Evolutionary conservation across 805 yeast genomes (phyloP).

Genomic region (Starmerella asiatica): DNA sequence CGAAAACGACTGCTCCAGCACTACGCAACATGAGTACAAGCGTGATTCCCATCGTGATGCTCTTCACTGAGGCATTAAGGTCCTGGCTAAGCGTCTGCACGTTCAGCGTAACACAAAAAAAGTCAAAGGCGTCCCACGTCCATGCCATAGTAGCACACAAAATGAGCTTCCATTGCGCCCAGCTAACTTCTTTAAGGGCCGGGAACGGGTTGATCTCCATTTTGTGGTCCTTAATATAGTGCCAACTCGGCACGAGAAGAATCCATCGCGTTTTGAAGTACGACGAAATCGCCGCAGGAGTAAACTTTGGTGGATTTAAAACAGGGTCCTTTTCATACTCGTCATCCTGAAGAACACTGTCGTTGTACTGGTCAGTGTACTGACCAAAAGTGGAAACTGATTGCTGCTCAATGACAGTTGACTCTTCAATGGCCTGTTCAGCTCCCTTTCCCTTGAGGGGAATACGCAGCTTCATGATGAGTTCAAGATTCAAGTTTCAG

Average conservation of each 20-base stretch:
- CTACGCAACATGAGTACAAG: conserved; percentile 59
- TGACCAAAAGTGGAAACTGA: too few relatives aligned
- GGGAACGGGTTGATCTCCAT: conserved; percentile 47
- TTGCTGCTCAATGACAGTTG: too few relatives aligned
- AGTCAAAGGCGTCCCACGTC: conserved; percentile 64
- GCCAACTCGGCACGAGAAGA: conserved; percentile 23
- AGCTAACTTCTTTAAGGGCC: conserved; percentile 36
- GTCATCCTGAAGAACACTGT: too few relatives aligned
- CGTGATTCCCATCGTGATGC: conserved; percentile 61
- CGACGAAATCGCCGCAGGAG: conserved; percentile 18
- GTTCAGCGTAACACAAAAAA: conserved; percentile 48
- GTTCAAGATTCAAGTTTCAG: too few relatives aligned
- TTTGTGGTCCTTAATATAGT: conserved; percentile 16
- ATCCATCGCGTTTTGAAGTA: conserved; percentile 27
- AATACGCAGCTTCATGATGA: too few relatives aligned
- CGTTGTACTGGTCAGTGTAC: too few relatives aligned
- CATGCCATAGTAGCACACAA: conserved; percentile 49
- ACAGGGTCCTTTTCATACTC: conserved; percentile 8
- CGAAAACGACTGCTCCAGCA: conserved; percentile 57
- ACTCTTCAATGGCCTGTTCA: too few relatives aligned
- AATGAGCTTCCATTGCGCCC: conserved; percentile 49
- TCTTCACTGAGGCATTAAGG: conserved; percentile 34
- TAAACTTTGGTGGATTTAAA: conserved; percentile 11
- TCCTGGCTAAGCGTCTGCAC: conserved; percentile 38
- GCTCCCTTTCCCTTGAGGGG: too few relatives aligned